Evolutionary conservation across 2,329 filamentous ascomycete genomes (phyloP), one percentile per base, ranked within the genome.

Genomic region (Paecilomyces variotii): DNA sequence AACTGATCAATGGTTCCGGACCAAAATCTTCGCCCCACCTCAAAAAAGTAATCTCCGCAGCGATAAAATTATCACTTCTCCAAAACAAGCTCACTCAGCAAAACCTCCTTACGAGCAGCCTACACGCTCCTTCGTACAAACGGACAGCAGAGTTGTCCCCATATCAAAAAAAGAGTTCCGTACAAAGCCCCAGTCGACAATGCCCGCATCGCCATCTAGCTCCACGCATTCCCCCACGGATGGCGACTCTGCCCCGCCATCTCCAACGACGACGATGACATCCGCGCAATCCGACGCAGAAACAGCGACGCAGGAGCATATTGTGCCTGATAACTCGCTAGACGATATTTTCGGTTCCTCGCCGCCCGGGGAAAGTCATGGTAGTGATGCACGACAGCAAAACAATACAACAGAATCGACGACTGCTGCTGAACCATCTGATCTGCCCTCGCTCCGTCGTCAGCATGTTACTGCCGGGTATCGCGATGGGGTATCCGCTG

Each of bases 381-480:
- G 4, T n/a, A 4, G 9, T 45, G 9, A 14, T 14, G 14, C 39
- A 19, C 39, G 32, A 25, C 25, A 12, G 4, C 14, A 58, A n/a
- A 32, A 53, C n/a, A 3, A 19, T 30, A 34, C 39, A 27, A 30
- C 50, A 6, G 19, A 24, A 34, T 55, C 9, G 10, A 12, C 4
- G 10, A 12, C 4, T 24, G 55, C 65, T n/a, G 27, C 56, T 27
- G 69, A 83, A 57, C 79, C 81, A 49, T 86, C 83, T n/a, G 91
- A 96, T 66, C 82, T 94, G 55, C 85, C 83, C 24, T 86, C 88
- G 26, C 82, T 96, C 14, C 86, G 88, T 66, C 82, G 84, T 50
- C 86, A 89, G 57, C 91, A 96, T 72, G 83, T 85, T 56, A 97
- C 89, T 6, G 87, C 89, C 45, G 94, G 94, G 24, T 97, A 97